Conservation (phyloP, 805 yeast species). For the Barnettozyma californica region DNA sequence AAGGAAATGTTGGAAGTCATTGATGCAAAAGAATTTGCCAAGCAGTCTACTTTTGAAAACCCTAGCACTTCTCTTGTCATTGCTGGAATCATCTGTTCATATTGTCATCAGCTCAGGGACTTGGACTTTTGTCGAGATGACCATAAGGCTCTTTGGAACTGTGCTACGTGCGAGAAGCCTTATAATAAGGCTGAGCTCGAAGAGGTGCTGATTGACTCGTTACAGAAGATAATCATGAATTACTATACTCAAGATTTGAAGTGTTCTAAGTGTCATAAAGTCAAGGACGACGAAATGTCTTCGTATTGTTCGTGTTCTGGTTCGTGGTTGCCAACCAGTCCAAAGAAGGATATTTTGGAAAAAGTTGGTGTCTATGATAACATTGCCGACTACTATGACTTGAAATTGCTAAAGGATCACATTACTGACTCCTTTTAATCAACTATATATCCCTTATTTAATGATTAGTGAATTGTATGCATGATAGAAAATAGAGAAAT, state of each 20-base stretch:
- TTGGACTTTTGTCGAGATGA: slow-evolving; percentile 78
- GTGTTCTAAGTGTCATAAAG: slow-evolving; percentile 70
- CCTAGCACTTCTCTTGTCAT: slow-evolving; percentile 70
- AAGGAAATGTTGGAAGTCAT: slow-evolving; percentile 67
- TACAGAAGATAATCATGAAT: slow-evolving; percentile 47
- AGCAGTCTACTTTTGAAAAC: slow-evolving; percentile 63
- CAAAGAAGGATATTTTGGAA: slow-evolving; percentile 38
- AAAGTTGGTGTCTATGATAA: slow-evolving; percentile 46
- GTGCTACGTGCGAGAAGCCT: slow-evolving; percentile 59
- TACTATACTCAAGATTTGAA: slow-evolving; percentile 76
- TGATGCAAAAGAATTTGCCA: slow-evolving; percentile 81
- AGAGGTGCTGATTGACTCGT: slow-evolving; percentile 67
- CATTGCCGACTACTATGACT: slow-evolving; percentile 55
- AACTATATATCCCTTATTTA: slow-evolving; percentile 5
- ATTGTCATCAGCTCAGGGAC: slow-evolving; percentile 70
- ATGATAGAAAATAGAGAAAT: neutral
- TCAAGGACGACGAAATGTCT: slow-evolving; percentile 65
- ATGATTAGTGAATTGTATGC: slow-evolving; percentile 1
- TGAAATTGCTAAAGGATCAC: slow-evolving; percentile 44
- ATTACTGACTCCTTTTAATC: slow-evolving; percentile 15
- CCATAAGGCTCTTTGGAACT: slow-evolving; percentile 44
- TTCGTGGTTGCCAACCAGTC: slow-evolving; percentile 58
- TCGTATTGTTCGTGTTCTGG: slow-evolving; percentile 88
- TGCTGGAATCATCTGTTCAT: slow-evolving; percentile 68
- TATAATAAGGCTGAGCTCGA: slow-evolving; percentile 70